phyloP scores from a whole-genome alignment of 2,329 filamentous ascomycete genomes.

The Ophiocordyceps camponoti-leonardi region DNA sequence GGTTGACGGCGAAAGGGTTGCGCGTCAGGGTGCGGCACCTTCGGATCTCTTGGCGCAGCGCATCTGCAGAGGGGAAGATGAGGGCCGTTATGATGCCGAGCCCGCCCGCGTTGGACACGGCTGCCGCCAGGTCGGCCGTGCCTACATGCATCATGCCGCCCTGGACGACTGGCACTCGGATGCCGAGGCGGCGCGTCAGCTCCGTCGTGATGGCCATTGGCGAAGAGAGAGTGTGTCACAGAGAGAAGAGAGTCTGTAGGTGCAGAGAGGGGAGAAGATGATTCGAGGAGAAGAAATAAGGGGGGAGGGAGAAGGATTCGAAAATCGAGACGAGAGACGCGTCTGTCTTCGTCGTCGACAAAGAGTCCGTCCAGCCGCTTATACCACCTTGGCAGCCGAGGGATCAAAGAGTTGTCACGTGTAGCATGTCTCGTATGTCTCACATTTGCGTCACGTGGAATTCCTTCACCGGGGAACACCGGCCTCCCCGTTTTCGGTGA shows the following conservation, averaged over 20 bases:
- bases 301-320: too few relatives aligned
- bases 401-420: too few relatives aligned
- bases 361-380: too few relatives aligned
- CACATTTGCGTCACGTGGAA: too few relatives aligned
- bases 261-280: neutral
- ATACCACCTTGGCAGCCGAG: too few relatives aligned
- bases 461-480: too few relatives aligned
- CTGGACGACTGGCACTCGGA: slow-evolving; percentile 60
- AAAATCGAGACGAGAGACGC: too few relatives aligned
- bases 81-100: slow-evolving; percentile 73
- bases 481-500: too few relatives aligned
- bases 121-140: slow-evolving; percentile 60
- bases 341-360: too few relatives aligned
- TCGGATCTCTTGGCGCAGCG: slow-evolving; percentile 83
- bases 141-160: slow-evolving; percentile 81
- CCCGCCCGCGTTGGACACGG: slow-evolving; percentile 67
- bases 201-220: slow-evolving; percentile 40
- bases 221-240: neutral
- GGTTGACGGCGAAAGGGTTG: slow-evolving; percentile 79
- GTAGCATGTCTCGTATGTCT: too few relatives aligned
- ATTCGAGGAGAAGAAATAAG: neutral
- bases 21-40: slow-evolving; percentile 66
- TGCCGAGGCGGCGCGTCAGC: slow-evolving; percentile 39
- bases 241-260: neutral
- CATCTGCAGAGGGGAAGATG: slow-evolving; percentile 83